phyloP scores from a whole-genome alignment of 805 yeast genomes.

The Candida argentea region DNA sequence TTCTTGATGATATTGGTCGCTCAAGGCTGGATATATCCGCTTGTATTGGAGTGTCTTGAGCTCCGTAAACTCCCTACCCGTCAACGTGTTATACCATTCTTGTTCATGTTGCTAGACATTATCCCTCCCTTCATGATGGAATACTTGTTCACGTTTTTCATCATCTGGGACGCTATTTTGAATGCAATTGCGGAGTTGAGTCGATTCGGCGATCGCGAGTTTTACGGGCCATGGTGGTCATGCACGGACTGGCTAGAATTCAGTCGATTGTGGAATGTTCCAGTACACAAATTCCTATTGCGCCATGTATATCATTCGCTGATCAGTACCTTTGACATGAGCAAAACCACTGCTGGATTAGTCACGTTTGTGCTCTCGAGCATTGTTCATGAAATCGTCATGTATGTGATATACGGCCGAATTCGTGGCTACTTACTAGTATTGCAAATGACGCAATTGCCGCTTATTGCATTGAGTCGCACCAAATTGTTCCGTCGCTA shows the following conservation, averaged over 20 bases:
- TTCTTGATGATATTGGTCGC: slow-evolving; percentile 73
- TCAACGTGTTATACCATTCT: slow-evolving; percentile 38
- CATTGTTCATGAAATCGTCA: slow-evolving; percentile 80
- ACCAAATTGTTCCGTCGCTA: slow-evolving; percentile 45
- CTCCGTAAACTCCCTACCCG: slow-evolving; percentile 39
- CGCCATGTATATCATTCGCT: slow-evolving; percentile 93
- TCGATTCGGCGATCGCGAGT: slow-evolving; percentile 78
- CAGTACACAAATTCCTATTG: slow-evolving; percentile 81
- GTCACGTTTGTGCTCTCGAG: slow-evolving; percentile 75
- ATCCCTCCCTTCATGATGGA: slow-evolving; percentile 71
- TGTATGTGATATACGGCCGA: slow-evolving; percentile 77
- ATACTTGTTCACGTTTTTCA: slow-evolving; percentile 70
- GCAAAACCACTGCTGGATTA: slow-evolving; percentile 60
- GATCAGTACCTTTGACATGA: slow-evolving; percentile 61
- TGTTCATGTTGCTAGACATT: slow-evolving; percentile 56
- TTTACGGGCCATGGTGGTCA: slow-evolving; percentile 98
- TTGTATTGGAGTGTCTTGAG: slow-evolving; percentile 49
- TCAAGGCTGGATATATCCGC: slow-evolving; percentile 65
- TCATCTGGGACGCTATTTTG: slow-evolving; percentile 92
- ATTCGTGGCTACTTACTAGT: slow-evolving; percentile 71
- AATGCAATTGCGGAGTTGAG: slow-evolving; percentile 87
- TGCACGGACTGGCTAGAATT: slow-evolving; percentile 89
- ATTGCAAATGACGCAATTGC: slow-evolving; percentile 84
- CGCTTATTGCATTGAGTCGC: slow-evolving; percentile 57
- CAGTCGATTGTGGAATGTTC: slow-evolving; percentile 88